phyloP scores from a whole-genome alignment of 139 green algal species.

The Chlamydomonas schloesseri region DNA sequence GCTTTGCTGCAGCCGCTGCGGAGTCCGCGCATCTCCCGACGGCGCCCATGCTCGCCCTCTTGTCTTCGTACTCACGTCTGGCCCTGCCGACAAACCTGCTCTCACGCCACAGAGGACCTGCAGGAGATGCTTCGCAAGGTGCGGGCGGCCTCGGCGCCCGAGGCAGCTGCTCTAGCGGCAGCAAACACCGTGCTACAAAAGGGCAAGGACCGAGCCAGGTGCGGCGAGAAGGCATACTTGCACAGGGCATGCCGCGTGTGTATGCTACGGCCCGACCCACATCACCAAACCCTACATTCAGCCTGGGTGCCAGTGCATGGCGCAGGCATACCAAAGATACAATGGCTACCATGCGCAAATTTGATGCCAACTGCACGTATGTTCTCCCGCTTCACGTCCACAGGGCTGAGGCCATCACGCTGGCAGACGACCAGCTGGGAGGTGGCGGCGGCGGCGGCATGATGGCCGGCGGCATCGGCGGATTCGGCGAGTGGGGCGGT shows the following conservation, averaged over 20 bases:
- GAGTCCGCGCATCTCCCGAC: too few species aligned
- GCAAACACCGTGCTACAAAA: conserved; percentile 53
- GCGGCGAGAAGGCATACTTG: too few species aligned
- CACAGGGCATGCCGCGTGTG: too few species aligned
- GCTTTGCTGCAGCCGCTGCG: too few species aligned
- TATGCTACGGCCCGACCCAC: too few species aligned
- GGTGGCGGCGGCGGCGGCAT: neutral
- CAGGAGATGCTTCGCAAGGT: conserved; percentile 62
- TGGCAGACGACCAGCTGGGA: neutral
- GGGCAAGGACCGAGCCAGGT: neutral
- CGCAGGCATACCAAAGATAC: too few species aligned
- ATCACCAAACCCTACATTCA: too few species aligned
- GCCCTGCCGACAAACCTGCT: neutral
- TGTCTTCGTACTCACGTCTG: neutral
- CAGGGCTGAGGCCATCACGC: conserved; percentile 72
- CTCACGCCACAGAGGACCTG: conserved; percentile 57
- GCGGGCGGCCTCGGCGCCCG: conserved; percentile 38
- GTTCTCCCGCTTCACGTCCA: neutral
- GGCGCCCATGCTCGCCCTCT: neutral
- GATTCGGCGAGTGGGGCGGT: too few species aligned
- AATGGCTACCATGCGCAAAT: too few species aligned
- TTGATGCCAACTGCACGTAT: too few species aligned
- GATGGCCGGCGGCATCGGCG: too few species aligned
- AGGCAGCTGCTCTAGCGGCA: conserved; percentile 37
- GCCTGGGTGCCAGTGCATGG: too few species aligned